Evolutionary conservation across 2,329 filamentous ascomycete species (phyloP), one percentile per base, ranked within the genome.

Genomic region (Ophiostoma sp.): DNA sequence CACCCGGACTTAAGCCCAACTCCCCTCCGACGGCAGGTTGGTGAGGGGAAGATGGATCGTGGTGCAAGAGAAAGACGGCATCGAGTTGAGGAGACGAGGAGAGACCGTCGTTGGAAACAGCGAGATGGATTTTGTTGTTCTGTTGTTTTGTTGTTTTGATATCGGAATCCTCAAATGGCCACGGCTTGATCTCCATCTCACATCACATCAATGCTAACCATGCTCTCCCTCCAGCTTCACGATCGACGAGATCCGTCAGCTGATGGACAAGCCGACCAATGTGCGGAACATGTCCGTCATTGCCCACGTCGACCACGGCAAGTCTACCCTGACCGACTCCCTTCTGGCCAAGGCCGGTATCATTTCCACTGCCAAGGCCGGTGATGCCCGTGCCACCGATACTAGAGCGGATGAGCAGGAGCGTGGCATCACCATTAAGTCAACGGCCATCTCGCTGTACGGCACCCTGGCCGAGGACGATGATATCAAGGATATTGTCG

Each of bases 401-500:
- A 99, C 96, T 78, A 93, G 96, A 87, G 87, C 92, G 78, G 96
- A 99, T 85, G 96, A 99, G 86, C 96, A 99, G 89, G 96, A 99
- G 85, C 95, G 96, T 92, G 94, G 96, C 91, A 98, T 99, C 82
- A 99, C 96, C 81, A 99, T 99, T 92, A 99, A 99, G 92, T 99
- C 96, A 74, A 99, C 96, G 77, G 96, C 97, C 86, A 99, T 99
- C 88, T 98, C 97, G 80, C 91, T 99, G 82, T 99, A 96, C 87
- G 94, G 93, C 82, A 87, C 91, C 80, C 90, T 99, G 78, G 85
- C 88, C 75, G 90, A 93, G 79, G 86, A 89, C 68, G 95, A 98
- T 74, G 96, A 98, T 83, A 83, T 98, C 78, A 97, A 97, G 91
- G 96, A 99, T 83, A 94, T 98, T 79, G 92, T 92, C 79, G 90